Base-by-base conservation (phyloP, 768 basidiomycete genomes). In the Jaapia argillacea region DNA sequence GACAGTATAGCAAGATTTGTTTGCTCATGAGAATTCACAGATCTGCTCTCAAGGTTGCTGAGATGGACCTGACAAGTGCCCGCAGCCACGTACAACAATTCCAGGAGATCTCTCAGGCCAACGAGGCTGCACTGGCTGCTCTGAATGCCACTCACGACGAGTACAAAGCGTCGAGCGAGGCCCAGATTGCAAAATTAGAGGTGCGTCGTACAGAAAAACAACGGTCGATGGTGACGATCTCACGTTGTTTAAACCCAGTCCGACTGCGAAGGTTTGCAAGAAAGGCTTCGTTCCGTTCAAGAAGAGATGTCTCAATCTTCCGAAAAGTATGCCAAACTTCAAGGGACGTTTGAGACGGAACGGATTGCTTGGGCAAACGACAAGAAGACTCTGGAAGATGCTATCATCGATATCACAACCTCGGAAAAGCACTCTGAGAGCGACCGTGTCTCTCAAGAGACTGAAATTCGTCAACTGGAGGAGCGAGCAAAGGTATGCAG, bases 61-160 rank as follows among this genome's bases (percentile, higher is more conserved):
- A 91, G 58, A 72, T 85, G 20, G 89, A 91, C 50, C 72, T 90
- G 26, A 69, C 77, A 6, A 66, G 76, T 16, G 81, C 87, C 1
- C 73, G 74, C 44, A 74, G 64, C 36, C 85, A 90, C 54, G 79
- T 83, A 23, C 75, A 84, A 46, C 90, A 92, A 58, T 92, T 84
- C 75, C 76, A 86, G 56, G 80, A 85, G 50, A 91, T 93, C 51
- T 84, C 83, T 48, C 75, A 81, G 54, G 83, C 86, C 0, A 89
- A 75, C 52, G 90, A 92, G 58, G 73, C 72, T 48, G 85, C 88
- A 6, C 67, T 93, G 5, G 68, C 74, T 23, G 72, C 74, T 24
- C 61, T 91, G 35, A 87, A 79, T 44, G 52, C 66, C 0, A 88
- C 85, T 0, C 80, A 81, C 49, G 89, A 92, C 44, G 81, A 89